Conservation (phyloP, 495 filamentous ascomycete genomes). For the Jackrogersella multiformis region DNA sequence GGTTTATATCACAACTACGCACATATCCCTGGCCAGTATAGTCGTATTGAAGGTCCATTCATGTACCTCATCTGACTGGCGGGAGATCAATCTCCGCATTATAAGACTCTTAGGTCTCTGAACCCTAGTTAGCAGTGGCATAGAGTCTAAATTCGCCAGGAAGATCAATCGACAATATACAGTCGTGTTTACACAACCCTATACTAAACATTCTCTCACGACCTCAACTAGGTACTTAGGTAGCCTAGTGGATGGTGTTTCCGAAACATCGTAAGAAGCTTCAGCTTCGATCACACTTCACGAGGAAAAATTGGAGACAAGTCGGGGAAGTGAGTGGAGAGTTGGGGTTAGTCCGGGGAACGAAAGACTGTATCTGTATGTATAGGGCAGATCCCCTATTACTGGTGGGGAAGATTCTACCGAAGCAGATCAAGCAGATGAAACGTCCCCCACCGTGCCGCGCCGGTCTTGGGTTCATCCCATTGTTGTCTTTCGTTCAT, state of each 20-base stretch:
- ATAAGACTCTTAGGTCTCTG: conserved; percentile 3
- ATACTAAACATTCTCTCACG: neutral
- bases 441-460: conserved; percentile 1
- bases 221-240: neutral
- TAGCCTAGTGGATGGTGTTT: conserved; percentile 8
- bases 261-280: too few relatives aligned
- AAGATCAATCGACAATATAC: neutral
- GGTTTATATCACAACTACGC: conserved; percentile 18
- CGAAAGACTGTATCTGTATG: too few relatives aligned
- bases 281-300: conserved; percentile 6
- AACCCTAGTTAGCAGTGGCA: conserved; percentile 3
- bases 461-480: neutral
- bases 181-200: neutral
- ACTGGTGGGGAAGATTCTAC: conserved; percentile 44
- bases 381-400: conserved; percentile 2
- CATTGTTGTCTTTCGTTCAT: conserved; percentile 15
- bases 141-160: neutral
- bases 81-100: conserved; percentile 30
- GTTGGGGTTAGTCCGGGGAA: conserved; percentile 10
- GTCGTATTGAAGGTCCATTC: conserved; percentile 16
- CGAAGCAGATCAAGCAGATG: too few relatives aligned
- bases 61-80: conserved; percentile 9
- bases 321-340: conserved; percentile 25
- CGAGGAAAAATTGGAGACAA: conserved; percentile 27
- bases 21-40: conserved; percentile 18